Evolutionary conservation across 73 alveolate genomes (phyloP).

Genomic region (Uronychia setigera): DNA sequence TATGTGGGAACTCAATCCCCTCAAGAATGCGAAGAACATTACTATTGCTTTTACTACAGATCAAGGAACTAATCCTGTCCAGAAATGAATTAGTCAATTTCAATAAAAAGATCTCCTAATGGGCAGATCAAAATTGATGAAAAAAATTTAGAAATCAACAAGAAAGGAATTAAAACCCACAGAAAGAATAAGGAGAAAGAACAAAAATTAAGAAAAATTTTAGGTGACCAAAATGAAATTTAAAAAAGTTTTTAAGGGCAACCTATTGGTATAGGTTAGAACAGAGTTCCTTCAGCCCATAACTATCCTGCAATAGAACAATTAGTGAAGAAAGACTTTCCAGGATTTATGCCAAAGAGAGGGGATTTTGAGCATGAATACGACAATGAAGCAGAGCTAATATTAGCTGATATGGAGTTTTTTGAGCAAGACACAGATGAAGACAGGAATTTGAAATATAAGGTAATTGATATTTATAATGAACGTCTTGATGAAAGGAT

Average conservation of each 20-base stretch:
- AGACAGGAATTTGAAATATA: constrained; percentile 86
- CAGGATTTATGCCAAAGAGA: constrained; percentile 98
- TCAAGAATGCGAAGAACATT: constrained; percentile 96
- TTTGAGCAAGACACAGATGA: constrained; percentile 91
- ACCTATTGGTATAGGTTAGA: too few species aligned
- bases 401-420: constrained; percentile 95
- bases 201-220: background rate
- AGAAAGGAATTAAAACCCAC: background rate
- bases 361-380: constrained; percentile 97
- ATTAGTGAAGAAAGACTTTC: background rate
- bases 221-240: too few species aligned
- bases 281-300: too few species aligned
- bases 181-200: background rate
- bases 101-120: constrained; percentile 6
- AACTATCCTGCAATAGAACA: background rate
- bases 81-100: constrained; percentile 21
- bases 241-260: too few species aligned
- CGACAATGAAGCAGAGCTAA: constrained; percentile 96
- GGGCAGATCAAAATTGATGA: background rate
- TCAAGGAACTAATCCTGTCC: constrained; percentile 56
- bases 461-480: constrained; percentile 92
- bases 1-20: constrained; percentile 73
- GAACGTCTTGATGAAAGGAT: constrained; percentile 95
- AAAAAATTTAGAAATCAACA: background rate
- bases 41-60: constrained; percentile 80